phyloP scores from a whole-genome alignment of 1,284 basidiomycete species.

The Cutaneotrichosporon sp. region DNA sequence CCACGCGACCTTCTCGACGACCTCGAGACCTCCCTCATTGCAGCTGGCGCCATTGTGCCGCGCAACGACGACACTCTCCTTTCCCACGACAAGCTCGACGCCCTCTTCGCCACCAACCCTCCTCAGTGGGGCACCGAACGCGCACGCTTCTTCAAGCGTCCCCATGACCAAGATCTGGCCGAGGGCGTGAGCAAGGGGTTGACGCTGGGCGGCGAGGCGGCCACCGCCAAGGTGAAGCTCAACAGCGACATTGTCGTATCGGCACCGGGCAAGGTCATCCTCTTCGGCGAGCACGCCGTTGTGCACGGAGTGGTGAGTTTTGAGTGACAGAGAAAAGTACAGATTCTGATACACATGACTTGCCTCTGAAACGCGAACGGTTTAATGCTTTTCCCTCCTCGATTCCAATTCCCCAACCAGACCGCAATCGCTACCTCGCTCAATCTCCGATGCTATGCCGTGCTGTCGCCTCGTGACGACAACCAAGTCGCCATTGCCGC shows the following conservation, averaged over 20 bases:
- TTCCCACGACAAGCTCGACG: constrained; percentile 26
- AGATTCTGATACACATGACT: constrained; percentile 14
- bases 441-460: constrained; percentile 89
- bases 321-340: neutral
- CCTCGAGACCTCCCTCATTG: constrained; percentile 83
- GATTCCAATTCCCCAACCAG: constrained; percentile 45
- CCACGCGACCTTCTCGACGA: constrained; percentile 88
- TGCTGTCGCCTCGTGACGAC: constrained; percentile 70
- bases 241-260: constrained; percentile 66
- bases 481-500: constrained; percentile 71
- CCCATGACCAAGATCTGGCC: constrained; percentile 24
- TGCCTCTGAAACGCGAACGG: too few species aligned
- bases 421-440: constrained; percentile 94
- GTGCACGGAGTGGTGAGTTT: constrained; percentile 87
- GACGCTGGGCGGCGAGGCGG: constrained; percentile 33
- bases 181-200: constrained; percentile 35
- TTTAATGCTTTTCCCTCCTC: neutral
- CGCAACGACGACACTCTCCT: constrained; percentile 29
- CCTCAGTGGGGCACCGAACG: constrained; percentile 44
- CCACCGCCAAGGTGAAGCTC: constrained; percentile 21
- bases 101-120: constrained; percentile 36
- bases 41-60: constrained; percentile 74
- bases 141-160: constrained; percentile 40
- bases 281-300: constrained; percentile 98
- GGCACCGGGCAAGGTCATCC: constrained; percentile 94